A percentile compares a stretch with the other conserved stretches of the same genome.
These are phyloP conservation scores for Suillus placidus DNA, from an alignment of 768 basidiomycete species.

Conservation along the genomic window DNA sequence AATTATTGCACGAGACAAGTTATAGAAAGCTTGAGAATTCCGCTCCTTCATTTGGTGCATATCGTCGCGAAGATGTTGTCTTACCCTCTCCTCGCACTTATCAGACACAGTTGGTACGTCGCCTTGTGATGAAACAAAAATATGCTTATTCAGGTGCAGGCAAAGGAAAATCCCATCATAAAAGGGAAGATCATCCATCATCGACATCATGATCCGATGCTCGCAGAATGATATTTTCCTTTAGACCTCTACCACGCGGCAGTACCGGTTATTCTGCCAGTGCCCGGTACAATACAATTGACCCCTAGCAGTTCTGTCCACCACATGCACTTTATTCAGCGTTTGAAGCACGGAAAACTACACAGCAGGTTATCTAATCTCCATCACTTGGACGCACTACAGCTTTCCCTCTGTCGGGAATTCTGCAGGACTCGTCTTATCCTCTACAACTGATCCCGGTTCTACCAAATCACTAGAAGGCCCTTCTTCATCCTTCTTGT, in stretches of 20 bases:
- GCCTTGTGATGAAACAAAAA: background rate
- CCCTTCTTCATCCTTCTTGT: constrained; percentile 4
- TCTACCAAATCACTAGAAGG: background rate
- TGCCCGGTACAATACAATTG: background rate
- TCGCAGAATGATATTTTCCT: background rate
- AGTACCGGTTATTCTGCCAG: background rate
- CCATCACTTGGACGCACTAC: background rate
- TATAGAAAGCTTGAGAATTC: background rate
- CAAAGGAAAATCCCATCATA: background rate
- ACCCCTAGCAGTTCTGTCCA: background rate
- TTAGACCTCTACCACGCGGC: background rate
- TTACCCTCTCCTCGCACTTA: background rate
- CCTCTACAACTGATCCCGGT: background rate
- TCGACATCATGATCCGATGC: background rate
- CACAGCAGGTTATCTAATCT: background rate
- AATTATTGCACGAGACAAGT: background rate
- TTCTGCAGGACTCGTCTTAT: background rate
- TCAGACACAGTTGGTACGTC: background rate
- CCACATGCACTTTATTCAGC: background rate
- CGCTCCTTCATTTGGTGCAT: background rate
- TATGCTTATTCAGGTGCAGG: no score
- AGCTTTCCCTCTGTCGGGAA: constrained; percentile 15
- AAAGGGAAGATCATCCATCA: background rate
- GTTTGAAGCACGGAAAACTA: background rate
- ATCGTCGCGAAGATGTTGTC: background rate